phyloP scores from a whole-genome alignment of 2,329 filamentous ascomycete genomes.

The Claviceps digitariae region DNA sequence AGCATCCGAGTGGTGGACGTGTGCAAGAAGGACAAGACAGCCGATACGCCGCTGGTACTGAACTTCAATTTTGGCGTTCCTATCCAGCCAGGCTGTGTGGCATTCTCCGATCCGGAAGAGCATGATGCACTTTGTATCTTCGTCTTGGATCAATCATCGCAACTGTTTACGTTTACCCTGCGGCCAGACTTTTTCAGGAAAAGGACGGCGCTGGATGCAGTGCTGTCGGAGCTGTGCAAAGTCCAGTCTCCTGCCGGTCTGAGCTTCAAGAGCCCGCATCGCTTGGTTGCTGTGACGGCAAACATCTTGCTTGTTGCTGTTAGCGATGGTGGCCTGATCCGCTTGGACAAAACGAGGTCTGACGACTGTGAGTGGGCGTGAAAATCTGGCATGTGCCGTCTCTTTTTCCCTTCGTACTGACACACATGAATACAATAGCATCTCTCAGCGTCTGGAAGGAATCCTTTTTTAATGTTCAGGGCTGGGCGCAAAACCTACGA shows the following conservation, averaged over 20 bases:
- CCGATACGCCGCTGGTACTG: slow-evolving; percentile 61
- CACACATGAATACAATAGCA: slow-evolving; percentile 8
- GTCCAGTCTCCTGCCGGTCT: slow-evolving; percentile 60
- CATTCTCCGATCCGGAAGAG: slow-evolving; percentile 65
- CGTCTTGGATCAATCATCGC: slow-evolving; percentile 63
- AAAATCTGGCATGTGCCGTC: not conserved
- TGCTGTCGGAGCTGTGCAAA: slow-evolving; percentile 65
- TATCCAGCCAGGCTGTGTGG: slow-evolving; percentile 66
- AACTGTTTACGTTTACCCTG: slow-evolving; percentile 73
- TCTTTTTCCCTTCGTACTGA: not conserved
- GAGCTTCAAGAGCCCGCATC: slow-evolving; percentile 65
- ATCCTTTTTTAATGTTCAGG: slow-evolving; percentile 58
- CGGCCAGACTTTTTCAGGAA: slow-evolving; percentile 71
- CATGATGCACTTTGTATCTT: slow-evolving; percentile 69
- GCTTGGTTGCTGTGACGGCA: slow-evolving; percentile 60
- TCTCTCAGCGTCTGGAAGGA: slow-evolving; percentile 46
- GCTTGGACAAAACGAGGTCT: slow-evolving; percentile 46
- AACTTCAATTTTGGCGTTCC: slow-evolving; percentile 63
- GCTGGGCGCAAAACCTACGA: slow-evolving; percentile 54
- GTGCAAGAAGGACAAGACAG: slow-evolving; percentile 49
- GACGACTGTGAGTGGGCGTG: slow-evolving; percentile 28
- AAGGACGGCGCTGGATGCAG: slow-evolving; percentile 54
- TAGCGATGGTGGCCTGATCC: slow-evolving; percentile 63
- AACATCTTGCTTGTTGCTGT: slow-evolving; percentile 69
- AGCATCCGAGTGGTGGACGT: slow-evolving; percentile 77